Conservation (phyloP, 345 rosid genomes). For the Corymbia maculata region DNA sequence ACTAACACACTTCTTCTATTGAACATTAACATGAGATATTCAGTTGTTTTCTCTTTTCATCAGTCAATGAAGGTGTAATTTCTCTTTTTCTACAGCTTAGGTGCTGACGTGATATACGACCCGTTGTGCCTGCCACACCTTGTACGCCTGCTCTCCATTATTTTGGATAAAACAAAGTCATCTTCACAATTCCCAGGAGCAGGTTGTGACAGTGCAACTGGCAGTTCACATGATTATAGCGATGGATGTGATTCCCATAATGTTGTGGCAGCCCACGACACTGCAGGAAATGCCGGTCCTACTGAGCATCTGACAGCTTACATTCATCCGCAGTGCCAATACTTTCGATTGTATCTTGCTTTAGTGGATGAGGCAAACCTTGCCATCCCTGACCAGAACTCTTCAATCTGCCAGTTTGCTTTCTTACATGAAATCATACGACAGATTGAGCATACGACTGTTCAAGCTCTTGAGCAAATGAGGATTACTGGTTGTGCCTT, state of each 20-base stretch:
- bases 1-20: neutral
- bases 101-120: conserved; percentile 80
- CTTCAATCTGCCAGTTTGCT: conserved; percentile 45
- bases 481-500: conserved; percentile 17
- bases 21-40: neutral
- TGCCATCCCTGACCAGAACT: conserved; percentile 25
- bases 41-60: neutral
- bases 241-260: neutral
- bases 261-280: neutral
- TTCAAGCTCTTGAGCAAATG: neutral
- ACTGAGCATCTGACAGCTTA: conserved; percentile 34
- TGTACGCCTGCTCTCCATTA: conserved; percentile 40
- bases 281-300: neutral
- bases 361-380: conserved; percentile 44
- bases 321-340: conserved; percentile 46
- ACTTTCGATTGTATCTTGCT: conserved; percentile 46
- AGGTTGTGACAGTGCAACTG: neutral
- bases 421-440: conserved; percentile 4
- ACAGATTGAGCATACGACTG: neutral
- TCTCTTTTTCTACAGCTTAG: conserved; percentile 33
- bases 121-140: conserved; percentile 66
- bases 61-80: neutral
- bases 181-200: neutral
- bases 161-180: conserved; percentile 23
- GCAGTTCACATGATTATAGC: neutral